These are phyloP conservation scores for Annulohypoxylon maeteangense DNA, from an alignment of 495 filamentous ascomycete species.

Conservation along the genomic window DNA sequence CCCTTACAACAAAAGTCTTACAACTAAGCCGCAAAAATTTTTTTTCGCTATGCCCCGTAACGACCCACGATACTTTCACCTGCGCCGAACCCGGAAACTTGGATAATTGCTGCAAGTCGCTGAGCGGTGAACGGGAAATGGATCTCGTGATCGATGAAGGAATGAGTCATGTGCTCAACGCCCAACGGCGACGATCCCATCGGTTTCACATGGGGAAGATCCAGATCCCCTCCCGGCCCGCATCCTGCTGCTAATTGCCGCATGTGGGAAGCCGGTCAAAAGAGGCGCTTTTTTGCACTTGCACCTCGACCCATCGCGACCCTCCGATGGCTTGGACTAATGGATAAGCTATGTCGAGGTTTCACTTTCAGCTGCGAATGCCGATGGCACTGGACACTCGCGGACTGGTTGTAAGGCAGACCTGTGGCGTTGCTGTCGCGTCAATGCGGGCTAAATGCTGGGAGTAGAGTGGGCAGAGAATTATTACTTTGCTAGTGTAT, in stretches of 20 bases:
- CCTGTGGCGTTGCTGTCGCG: slow-evolving; percentile 31
- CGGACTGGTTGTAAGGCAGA: not conserved
- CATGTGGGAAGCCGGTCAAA: slow-evolving; percentile 32
- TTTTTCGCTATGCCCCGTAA: not conserved
- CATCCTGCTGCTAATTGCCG: slow-evolving; percentile 26
- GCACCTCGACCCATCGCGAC: not conserved
- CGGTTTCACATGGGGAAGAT: slow-evolving; percentile 26
- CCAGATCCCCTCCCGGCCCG: not conserved
- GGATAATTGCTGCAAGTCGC: not conserved
- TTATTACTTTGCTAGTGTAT: too few relatives aligned
- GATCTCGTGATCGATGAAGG: slow-evolving; percentile 33
- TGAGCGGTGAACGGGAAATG: slow-evolving; percentile 33
- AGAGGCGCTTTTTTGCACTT: slow-evolving; percentile 13
- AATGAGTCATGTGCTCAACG: slow-evolving; percentile 35
- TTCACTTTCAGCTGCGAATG: slow-evolving; percentile 32
- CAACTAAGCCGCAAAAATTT: slow-evolving; percentile 12
- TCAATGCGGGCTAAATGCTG: slow-evolving; percentile 34
- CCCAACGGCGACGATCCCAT: slow-evolving; percentile 34
- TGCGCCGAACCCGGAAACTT: slow-evolving; percentile 18
- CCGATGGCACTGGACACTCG: slow-evolving; percentile 12
- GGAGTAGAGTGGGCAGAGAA: not conserved
- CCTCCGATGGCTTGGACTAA: slow-evolving; percentile 1
- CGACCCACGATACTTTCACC: not conserved
- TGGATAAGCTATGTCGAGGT: not conserved
- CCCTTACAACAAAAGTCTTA: slow-evolving; percentile 8